A percentile compares a stretch with the other conserved stretches of the same genome.
phyloP scores from a whole-genome alignment of 192 early-diverging fungal species.

The Coemansia sp. region DNA sequence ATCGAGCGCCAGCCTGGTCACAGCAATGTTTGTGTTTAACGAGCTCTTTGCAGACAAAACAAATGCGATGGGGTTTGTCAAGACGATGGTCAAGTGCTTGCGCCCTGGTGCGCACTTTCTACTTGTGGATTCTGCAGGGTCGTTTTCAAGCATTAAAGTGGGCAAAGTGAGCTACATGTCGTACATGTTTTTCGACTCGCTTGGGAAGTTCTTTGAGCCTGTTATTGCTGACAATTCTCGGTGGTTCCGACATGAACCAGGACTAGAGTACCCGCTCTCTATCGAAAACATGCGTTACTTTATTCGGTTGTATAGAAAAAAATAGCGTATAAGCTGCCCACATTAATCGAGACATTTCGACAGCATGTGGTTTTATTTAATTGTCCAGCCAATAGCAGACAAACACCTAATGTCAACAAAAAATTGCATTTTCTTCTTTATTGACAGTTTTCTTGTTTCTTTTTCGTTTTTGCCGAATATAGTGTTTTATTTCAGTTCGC shows the following conservation, averaged over 20 bases:
- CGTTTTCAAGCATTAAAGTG: constrained; percentile 84
- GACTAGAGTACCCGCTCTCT: constrained; percentile 74
- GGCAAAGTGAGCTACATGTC: constrained; percentile 84
- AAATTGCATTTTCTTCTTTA: background rate
- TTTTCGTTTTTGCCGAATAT: background rate
- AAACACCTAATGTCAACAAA: background rate
- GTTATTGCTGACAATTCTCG: constrained; percentile 69
- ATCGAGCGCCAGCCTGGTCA: constrained; percentile 68
- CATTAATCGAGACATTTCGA: too few species aligned
- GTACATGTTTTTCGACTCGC: constrained; percentile 82
- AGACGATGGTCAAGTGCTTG: constrained; percentile 66
- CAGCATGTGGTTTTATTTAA: too few species aligned
- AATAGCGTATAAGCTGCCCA: constrained; percentile 21
- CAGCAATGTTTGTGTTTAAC: constrained; percentile 91
- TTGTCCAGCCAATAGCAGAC: background rate
- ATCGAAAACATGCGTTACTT: constrained; percentile 95
- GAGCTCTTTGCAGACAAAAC: constrained; percentile 83
- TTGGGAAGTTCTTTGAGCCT: constrained; percentile 65
- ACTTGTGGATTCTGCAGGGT: constrained; percentile 89
- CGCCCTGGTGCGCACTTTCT: constrained; percentile 68
- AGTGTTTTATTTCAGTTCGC: background rate
- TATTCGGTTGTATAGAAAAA: constrained; percentile 76
- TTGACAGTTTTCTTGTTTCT: background rate
- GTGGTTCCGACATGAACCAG: constrained; percentile 74
- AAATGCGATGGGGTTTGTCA: constrained; percentile 76